These are phyloP conservation scores for Venturia pyrina DNA, from an alignment of 2,329 filamentous ascomycete genomes.

Conservation along the genomic window DNA sequence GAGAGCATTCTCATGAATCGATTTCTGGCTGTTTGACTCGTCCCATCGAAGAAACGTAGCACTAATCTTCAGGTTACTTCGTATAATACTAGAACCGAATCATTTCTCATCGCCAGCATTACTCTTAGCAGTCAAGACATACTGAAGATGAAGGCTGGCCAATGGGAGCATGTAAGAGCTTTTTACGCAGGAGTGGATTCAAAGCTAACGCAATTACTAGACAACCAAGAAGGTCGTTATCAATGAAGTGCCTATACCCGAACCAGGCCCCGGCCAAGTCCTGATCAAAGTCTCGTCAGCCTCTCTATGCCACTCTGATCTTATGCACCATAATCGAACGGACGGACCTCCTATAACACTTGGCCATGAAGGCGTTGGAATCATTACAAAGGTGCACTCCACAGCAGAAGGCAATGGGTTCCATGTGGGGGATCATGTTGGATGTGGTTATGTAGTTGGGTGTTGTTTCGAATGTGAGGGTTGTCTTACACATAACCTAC, in stretches of 20 bases:
- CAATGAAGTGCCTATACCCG: slow-evolving; percentile 35
- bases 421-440: slow-evolving; percentile 34
- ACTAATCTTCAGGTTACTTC: neutral
- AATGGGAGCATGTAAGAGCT: slow-evolving; percentile 21
- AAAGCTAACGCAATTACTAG: slow-evolving; percentile 2
- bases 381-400: slow-evolving; percentile 28
- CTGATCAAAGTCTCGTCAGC: slow-evolving; percentile 30
- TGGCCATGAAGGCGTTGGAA: slow-evolving; percentile 39
- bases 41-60: neutral
- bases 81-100: neutral
- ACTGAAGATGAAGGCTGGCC: slow-evolving; percentile 22
- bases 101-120: neutral
- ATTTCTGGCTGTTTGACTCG: neutral
- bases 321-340: slow-evolving; percentile 24
- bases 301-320: slow-evolving; percentile 31
- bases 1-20: neutral
- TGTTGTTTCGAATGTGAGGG: slow-evolving; percentile 39
- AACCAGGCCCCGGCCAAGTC: slow-evolving; percentile 31
- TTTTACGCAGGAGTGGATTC: too few relatives aligned
- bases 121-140: neutral
- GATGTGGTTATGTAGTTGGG: slow-evolving; percentile 36
- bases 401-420: slow-evolving; percentile 30
- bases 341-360: slow-evolving; percentile 24
- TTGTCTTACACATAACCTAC: slow-evolving; percentile 35
- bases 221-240: slow-evolving; percentile 25